Evolutionary conservation across 2,329 filamentous ascomycete species (phyloP), one percentile per base, ranked within the genome.

Genomic region (Hypoxylon sp.): DNA sequence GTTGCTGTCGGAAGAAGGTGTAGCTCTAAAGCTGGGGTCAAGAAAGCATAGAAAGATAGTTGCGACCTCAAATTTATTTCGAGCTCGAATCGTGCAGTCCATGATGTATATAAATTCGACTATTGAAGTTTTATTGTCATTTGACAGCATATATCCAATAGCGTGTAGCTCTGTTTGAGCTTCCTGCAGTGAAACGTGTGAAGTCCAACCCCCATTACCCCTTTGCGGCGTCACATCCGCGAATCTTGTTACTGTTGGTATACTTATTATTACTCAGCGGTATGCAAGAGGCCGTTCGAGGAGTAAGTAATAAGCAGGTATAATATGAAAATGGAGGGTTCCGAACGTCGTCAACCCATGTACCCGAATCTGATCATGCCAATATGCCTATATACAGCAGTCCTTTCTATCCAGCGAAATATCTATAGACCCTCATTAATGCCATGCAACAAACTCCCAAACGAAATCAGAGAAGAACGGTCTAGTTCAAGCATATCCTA

Each of bases 401-500:
- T 9, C 7, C 38, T 21, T n/a, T 43, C 38, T 43, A 38, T 7
- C 7, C 1, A 9, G 14, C 2, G 13, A 4, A 21, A n/a, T 43
- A 17, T 21, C 38, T 19, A 43, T 43, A 43, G 7, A 7, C 2
- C 38, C 38, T 43, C 38, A 21, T 21, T 43, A 43, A 43, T 43
- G 17, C 38, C 38, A 13, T 43, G n/a, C 3, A 43, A 21, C n/a
- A 10, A 43, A 21, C 17, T 7, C 9, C 38, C 38, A 43, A 19
- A 21, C 7, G 17, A 21, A 4, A 43, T 9, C 14, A 30, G 23
- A 59, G 17, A 36, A 43, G 38, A 43, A 52, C 36, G 17, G 21
- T 10, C 5, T 38, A 10, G 14, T 45, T 67, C 68, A 85, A 52
- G 83, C 83, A 77, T 82, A 82, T 5, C 83, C 84, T 59, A 85